Conservation (phyloP, 208 protist genomes). For the Acanthamoeba culbertsoni region DNA sequence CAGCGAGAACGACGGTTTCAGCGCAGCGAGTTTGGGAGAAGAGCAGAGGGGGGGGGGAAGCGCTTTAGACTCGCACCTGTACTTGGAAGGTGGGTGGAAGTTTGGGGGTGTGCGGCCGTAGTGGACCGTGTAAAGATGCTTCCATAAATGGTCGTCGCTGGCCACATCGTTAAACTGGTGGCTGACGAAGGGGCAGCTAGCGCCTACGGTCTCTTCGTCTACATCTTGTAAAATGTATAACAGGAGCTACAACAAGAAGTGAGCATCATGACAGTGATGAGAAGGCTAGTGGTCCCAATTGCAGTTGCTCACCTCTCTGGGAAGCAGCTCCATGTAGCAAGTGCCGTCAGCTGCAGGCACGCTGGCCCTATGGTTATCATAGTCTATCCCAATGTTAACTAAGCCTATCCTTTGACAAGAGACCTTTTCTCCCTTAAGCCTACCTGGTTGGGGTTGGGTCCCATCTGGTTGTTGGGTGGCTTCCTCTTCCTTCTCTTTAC, state of each 20-base stretch:
- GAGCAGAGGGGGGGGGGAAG: no score
- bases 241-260: neutral
- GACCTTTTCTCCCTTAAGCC: no score
- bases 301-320: neutral
- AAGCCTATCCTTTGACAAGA: no score
- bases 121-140: neutral
- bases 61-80: neutral
- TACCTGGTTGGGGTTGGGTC: no score
- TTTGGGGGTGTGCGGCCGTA: neutral
- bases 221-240: neutral
- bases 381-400: no score
- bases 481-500: no score
- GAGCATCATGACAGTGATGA: neutral
- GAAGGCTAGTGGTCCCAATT: no score
- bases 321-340: neutral
- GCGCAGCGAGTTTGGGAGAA: neutral
- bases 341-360: no score
- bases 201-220: neutral
- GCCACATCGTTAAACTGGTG: neutral
- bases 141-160: neutral
- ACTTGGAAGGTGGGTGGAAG: neutral
- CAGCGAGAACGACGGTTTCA: neutral
- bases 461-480: no score
- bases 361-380: no score
- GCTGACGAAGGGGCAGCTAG: neutral